Percentiles rank a stretch among this genome's conserved stretches.
Conservation (phyloP, 179 eudicot species). For the Spergularia azorica region DNA sequence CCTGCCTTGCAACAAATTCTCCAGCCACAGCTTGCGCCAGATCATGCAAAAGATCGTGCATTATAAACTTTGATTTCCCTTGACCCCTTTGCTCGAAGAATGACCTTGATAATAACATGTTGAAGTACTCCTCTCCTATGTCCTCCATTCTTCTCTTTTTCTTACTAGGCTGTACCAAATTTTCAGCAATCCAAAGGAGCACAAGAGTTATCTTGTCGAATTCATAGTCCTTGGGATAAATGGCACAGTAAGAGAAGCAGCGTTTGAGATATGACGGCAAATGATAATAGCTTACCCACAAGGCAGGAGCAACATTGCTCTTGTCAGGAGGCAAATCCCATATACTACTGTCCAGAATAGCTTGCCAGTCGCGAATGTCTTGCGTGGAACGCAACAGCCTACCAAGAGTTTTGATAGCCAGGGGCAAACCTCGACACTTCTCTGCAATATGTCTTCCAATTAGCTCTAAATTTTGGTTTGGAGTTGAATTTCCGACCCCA, state of each 20-base stretch:
- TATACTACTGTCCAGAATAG: slow-evolving; percentile 9
- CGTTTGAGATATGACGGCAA: slow-evolving; percentile 30
- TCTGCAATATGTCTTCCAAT: slow-evolving; percentile 22
- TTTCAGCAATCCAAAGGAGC: slow-evolving; percentile 32
- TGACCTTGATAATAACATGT: slow-evolving; percentile 10
- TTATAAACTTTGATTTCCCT: neutral
- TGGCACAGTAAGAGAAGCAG: slow-evolving; percentile 37
- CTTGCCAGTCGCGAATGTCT: slow-evolving; percentile 18
- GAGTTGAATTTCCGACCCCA: neutral
- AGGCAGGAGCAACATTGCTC: slow-evolving; percentile 20
- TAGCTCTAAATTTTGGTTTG: neutral
- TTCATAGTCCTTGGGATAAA: slow-evolving; percentile 29
- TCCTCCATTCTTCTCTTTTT: slow-evolving; percentile 21
- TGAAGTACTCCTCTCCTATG: slow-evolving; percentile 13
- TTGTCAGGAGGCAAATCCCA: slow-evolving; percentile 17
- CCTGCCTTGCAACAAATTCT: neutral
- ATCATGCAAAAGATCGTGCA: slow-evolving; percentile 20
- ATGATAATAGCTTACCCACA: slow-evolving; percentile 29
- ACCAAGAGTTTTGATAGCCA: slow-evolving; percentile 27
- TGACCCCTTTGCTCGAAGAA: slow-evolving; percentile 8
- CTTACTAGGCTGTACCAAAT: slow-evolving; percentile 6
- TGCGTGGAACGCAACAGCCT: slow-evolving; percentile 20
- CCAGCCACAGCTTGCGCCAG: neutral
- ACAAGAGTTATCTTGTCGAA: slow-evolving; percentile 22
- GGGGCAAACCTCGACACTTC: slow-evolving; percentile 27